Evolutionary conservation across 1,284 basidiomycete species (phyloP).

Genomic region (Ustilago cynodontis): DNA sequence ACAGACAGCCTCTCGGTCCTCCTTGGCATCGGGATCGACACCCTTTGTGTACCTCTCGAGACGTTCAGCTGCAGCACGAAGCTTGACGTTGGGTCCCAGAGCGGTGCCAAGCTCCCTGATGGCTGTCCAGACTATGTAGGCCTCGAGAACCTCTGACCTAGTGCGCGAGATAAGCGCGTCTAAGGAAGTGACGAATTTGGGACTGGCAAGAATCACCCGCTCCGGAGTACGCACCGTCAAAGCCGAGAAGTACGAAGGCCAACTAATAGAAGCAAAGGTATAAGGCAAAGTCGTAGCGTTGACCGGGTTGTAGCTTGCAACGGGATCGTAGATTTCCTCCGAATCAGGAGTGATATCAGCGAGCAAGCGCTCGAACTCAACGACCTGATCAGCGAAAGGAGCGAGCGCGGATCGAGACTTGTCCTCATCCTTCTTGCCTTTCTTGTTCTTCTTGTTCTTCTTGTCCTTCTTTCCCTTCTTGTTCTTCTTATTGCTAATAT

Average conservation of each 20-base stretch:
- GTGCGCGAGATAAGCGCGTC: slow-evolving; percentile 80
- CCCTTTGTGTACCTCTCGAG: slow-evolving; percentile 82
- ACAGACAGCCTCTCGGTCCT: slow-evolving; percentile 80
- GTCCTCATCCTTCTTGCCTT: slow-evolving; percentile 68
- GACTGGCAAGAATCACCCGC: slow-evolving; percentile 82
- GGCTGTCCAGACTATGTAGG: slow-evolving; percentile 77
- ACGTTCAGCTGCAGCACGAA: slow-evolving; percentile 70
- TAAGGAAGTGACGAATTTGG: slow-evolving; percentile 81
- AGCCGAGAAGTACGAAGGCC: slow-evolving; percentile 84
- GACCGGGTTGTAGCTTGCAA: slow-evolving; percentile 88
- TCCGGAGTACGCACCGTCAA: slow-evolving; percentile 75
- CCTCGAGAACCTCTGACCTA: slow-evolving; percentile 80
- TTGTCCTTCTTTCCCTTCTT: slow-evolving; percentile 75
- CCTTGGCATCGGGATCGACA: slow-evolving; percentile 85
- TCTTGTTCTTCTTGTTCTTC: slow-evolving; percentile 74
- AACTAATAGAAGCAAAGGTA: slow-evolving; percentile 80
- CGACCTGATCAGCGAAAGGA: slow-evolving; percentile 79
- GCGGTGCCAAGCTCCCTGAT: slow-evolving; percentile 59
- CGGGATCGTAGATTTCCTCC: slow-evolving; percentile 78
- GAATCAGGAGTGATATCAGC: slow-evolving; percentile 78
- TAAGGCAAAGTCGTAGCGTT: slow-evolving; percentile 76
- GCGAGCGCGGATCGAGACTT: slow-evolving; percentile 72
- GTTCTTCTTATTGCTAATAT: slow-evolving; percentile 70
- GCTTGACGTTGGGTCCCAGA: slow-evolving; percentile 69
- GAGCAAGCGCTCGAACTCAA: slow-evolving; percentile 84